Conservation (phyloP, 2,329 filamentous ascomycete genomes). For the Aspergillus glaucus region DNA sequence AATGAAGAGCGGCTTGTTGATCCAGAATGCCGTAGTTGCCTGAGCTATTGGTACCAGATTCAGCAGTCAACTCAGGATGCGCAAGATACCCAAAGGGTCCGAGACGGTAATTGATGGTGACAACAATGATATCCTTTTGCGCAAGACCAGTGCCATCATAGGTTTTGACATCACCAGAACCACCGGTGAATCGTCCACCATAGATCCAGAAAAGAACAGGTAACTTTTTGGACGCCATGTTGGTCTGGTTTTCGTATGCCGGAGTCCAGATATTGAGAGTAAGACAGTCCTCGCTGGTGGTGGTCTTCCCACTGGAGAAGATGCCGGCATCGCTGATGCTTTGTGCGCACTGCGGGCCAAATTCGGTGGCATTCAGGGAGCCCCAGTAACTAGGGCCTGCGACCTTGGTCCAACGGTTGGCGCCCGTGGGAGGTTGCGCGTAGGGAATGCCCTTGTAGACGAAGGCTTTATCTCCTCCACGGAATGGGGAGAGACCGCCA, state of each 20-base stretch:
- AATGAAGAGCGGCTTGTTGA: conserved; percentile 16
- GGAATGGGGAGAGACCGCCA: conserved; percentile 6
- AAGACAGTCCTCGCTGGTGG: conserved; percentile 22
- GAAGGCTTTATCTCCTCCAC: conserved; percentile 5
- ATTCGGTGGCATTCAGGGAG: conserved; percentile 5
- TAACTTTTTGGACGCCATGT: conserved; percentile 15
- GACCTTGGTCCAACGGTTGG: conserved; percentile 7
- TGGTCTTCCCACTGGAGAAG: conserved; percentile 18
- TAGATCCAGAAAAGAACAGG: conserved; percentile 19
- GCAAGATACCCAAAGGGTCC: conserved; percentile 30
- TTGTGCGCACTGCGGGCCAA: conserved; percentile 11
- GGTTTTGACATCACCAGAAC: conserved; percentile 10
- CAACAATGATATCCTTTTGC: conserved; percentile 16
- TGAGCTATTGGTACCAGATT: conserved; percentile 20
- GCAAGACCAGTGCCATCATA: conserved; percentile 19
- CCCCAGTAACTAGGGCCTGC: conserved; percentile 3
- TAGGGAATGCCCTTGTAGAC: conserved; percentile 7
- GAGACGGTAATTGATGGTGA: conserved; percentile 20
- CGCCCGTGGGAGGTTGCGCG: conserved; percentile 5
- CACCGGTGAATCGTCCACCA: conserved; percentile 11
- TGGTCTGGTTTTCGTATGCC: conserved; percentile 14
- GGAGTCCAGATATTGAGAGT: conserved; percentile 18
- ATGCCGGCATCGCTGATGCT: conserved; percentile 6
- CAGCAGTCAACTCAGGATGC: conserved; percentile 17
- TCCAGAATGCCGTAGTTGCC: conserved; percentile 25